Evolutionary conservation across 1,284 basidiomycete genomes (phyloP).

Genomic region (Ceraceosorus bombacis): DNA sequence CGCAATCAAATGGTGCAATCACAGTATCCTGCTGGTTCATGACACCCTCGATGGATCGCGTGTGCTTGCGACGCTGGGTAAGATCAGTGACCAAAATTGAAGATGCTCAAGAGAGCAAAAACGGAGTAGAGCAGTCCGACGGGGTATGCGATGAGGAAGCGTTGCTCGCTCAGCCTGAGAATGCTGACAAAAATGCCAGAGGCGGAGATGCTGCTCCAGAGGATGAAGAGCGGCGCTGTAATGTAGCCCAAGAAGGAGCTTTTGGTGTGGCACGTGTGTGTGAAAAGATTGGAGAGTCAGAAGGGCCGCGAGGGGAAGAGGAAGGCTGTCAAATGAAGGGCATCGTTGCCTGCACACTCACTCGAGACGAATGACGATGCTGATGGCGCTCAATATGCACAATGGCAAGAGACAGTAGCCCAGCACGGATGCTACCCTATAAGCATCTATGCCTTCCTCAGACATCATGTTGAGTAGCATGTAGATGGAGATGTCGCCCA

Average conservation of each 20-base stretch:
- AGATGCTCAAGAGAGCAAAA: slow-evolving; percentile 46
- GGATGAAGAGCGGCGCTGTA: slow-evolving; percentile 43
- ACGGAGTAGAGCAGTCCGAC: slow-evolving; percentile 45
- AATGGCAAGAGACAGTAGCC: slow-evolving; percentile 96
- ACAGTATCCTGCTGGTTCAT: too few relatives aligned
- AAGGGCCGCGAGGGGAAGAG: not conserved
- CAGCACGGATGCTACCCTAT: slow-evolving; percentile 87
- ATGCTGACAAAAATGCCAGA: slow-evolving; percentile 48
- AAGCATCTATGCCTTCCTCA: slow-evolving; percentile 87
- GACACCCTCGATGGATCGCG: too few relatives aligned
- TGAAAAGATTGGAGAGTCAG: not conserved
- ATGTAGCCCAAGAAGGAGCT: slow-evolving; percentile 36
- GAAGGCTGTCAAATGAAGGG: not conserved
- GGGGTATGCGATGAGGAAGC: slow-evolving; percentile 45
- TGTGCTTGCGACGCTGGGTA: too few relatives aligned
- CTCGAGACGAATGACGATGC: slow-evolving; percentile 81
- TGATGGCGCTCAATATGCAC: slow-evolving; percentile 86
- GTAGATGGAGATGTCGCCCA: slow-evolving; percentile 91
- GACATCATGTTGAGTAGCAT: slow-evolving; percentile 95
- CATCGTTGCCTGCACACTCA: slow-evolving; percentile 52
- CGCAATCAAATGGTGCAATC: too few relatives aligned
- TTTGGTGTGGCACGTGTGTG: slow-evolving; percentile 1
- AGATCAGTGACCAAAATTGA: slow-evolving; percentile 19
- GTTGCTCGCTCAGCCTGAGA: slow-evolving; percentile 42
- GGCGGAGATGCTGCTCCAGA: slow-evolving; percentile 45